phyloP scores from a whole-genome alignment of 2,329 filamentous ascomycete species.

The Fusarium sacchari region DNA sequence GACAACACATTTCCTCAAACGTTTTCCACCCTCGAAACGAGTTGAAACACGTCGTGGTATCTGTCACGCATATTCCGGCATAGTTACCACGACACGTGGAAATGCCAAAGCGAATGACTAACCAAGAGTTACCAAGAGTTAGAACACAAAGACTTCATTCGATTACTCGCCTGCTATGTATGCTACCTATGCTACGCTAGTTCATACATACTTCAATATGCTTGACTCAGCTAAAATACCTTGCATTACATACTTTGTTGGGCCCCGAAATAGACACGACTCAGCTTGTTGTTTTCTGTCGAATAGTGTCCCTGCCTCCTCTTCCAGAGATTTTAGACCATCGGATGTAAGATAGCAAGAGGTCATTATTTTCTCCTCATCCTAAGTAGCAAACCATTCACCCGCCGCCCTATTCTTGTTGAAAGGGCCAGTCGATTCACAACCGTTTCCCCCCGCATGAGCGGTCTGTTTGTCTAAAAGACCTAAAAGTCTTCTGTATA shows the following conservation, averaged over 20 bases:
- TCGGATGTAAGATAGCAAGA: slow-evolving; percentile 16
- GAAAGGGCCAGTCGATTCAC: slow-evolving; percentile 23
- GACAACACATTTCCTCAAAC: not conserved
- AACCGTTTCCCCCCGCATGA: slow-evolving; percentile 40
- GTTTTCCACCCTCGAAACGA: not conserved
- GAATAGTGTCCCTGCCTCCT: not conserved
- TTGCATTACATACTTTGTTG: slow-evolving; percentile 5
- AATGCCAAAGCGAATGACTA: not conserved
- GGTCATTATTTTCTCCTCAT: slow-evolving; percentile 23
- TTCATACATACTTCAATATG: slow-evolving; percentile 13
- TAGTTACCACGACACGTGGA: slow-evolving; percentile 5
- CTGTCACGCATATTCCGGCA: not conserved
- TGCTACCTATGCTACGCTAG: slow-evolving; percentile 9
- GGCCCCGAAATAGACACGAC: not conserved
- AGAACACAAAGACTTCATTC: slow-evolving; percentile 17
- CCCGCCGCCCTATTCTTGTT: not conserved
- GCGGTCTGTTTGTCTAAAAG: slow-evolving; percentile 44
- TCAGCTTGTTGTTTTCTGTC: slow-evolving; percentile 4
- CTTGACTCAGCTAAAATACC: slow-evolving; percentile 2
- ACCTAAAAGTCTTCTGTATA: slow-evolving; percentile 35
- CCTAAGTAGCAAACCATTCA: not conserved
- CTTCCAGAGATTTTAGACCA: slow-evolving; percentile 6
- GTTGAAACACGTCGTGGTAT: not conserved
- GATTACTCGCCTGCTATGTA: slow-evolving; percentile 28
- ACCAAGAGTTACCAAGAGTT: not conserved